Conservation (phyloP, 2,329 filamentous ascomycete genomes). For the Akanthomyces uredinophilus region DNA sequence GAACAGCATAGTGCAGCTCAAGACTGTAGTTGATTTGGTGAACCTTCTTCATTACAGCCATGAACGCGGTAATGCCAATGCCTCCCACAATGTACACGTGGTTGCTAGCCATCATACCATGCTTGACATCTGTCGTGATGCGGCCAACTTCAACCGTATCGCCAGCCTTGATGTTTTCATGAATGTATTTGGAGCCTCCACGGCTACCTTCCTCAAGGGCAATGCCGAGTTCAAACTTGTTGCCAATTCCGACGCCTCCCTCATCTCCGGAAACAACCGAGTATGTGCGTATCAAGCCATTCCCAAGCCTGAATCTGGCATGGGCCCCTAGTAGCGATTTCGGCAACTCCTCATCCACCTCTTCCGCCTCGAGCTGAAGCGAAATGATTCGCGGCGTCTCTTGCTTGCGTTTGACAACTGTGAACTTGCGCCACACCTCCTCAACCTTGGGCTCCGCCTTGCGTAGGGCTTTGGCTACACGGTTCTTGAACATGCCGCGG, state of each 20-base stretch:
- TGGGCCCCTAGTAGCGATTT: constrained; percentile 44
- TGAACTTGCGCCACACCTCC: constrained; percentile 40
- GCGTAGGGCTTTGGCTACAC: constrained; percentile 44
- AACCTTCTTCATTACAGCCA: constrained; percentile 42
- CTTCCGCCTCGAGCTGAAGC: constrained; percentile 45
- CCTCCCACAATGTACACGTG: constrained; percentile 61
- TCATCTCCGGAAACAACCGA: constrained; percentile 44
- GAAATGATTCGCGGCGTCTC: constrained; percentile 48
- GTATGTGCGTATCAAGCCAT: constrained; percentile 53
- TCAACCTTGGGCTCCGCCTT: constrained; percentile 24
- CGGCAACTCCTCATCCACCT: constrained; percentile 22
- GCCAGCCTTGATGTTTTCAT: constrained; percentile 42
- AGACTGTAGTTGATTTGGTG: constrained; percentile 43
- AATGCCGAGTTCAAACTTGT: constrained; percentile 53
- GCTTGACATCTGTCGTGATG: constrained; percentile 45
- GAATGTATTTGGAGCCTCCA: constrained; percentile 58
- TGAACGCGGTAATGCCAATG: constrained; percentile 62
- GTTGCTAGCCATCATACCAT: constrained; percentile 43
- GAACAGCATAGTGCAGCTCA: constrained; percentile 55
- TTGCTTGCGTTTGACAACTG: constrained; percentile 42
- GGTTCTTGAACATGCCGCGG: constrained; percentile 41
- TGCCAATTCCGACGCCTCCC: constrained; percentile 28
- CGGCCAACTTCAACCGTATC: constrained; percentile 46
- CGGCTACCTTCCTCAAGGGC: constrained; percentile 49
- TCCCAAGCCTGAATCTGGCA: constrained; percentile 51